Base-by-base conservation (phyloP, 345 rosid species). In the Rubroshorea leprosula region DNA sequence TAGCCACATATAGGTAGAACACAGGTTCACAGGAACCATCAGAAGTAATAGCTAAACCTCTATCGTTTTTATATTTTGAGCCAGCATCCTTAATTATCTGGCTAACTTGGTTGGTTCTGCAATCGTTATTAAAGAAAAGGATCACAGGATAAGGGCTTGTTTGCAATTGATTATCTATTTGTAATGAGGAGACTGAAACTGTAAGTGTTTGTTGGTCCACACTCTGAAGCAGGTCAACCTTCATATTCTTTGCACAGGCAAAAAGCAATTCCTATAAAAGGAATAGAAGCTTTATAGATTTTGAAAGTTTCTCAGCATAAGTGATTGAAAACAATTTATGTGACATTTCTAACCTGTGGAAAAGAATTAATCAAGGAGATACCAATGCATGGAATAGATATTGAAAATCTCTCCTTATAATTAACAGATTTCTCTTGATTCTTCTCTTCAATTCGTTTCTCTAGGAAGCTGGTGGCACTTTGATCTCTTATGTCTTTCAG, bases 161-260 rank as follows among this genome's bases (percentile, higher is more conserved):
- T n/a, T 39, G 86, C 62, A 86, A 71, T 60, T 84, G 89, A 72
- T 91, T 91, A 72, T 91, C 98, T 55, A 91, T 75, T 79, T 91
- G 98, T 63, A 91, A 52, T 60, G 85, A 86, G 51, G 82, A 74
- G 38, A 88, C 70, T 60, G 78, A 83, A 78, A 86, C 81, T 60
- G 74, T 80, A 71, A 86, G 75, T 72, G 75, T 83, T 72, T 86
- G 98, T 68, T 76, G 92, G 71, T 86, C 96, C 61, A 82, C 67
- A 70, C 86, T 86, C 76, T 88, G 98, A 59, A 68, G 78, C 46
- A 91, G 65, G 27, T 85, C 76, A 54, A 86, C 31, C 17, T 71
- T 73, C 52, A 88, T 65, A 71, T 79, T 80, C 76, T 77, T 81
- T 31, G 86, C 86, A 77, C 88, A 83, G 31, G 81, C 96, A 78